Evolutionary conservation across 345 rosid genomes (phyloP), one percentile per base, ranked within the genome.

Genomic region (Brassica juncea): DNA sequence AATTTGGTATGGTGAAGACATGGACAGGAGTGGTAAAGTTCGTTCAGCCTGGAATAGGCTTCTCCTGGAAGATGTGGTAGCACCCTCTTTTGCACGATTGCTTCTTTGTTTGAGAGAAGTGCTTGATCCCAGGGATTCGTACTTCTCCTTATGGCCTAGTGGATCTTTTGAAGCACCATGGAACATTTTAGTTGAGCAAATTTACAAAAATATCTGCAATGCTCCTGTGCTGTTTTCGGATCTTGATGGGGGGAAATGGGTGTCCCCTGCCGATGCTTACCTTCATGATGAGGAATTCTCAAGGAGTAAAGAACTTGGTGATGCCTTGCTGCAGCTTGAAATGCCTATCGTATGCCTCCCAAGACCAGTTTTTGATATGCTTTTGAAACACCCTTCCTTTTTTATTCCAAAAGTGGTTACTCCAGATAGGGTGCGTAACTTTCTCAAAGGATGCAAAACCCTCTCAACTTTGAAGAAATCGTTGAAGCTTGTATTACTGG

Each of bases 1-100:
- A 78, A 94, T 94, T 83, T 94, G 98, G 98, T 90, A 92, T 83
- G 98, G 98, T 72, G 97, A 82, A 55, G 98, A 94, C 80, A 94
- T 94, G 98, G 98, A 94, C 79, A 92, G 94, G 84, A 87, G 98
- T 85, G 98, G 97, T 19, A 94, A 89, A 87, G 77, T 94, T 83
- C 98, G 98, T 67, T 94, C 96, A 27, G 80, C 88, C 68, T 94
- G 98, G 98, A 94, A 94, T 84, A 86, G 89, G 84, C 96, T 90
- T 84, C 96, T 94, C 80, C 84, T 94, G 68, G 98, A 94, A 86
- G 97, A 94, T 84, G 87, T 94, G 60, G 85, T 92, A 62, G 97
- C 93, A 72, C 97, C 97, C 81, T 37, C 84, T 64, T 94, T 89
- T 84, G 70, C 77, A 35, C 81, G 76, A 25, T 76, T 94, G 76